Evolutionary conservation across 345 rosid species (phyloP).

Genomic region (Citrus mangshanensis): DNA sequence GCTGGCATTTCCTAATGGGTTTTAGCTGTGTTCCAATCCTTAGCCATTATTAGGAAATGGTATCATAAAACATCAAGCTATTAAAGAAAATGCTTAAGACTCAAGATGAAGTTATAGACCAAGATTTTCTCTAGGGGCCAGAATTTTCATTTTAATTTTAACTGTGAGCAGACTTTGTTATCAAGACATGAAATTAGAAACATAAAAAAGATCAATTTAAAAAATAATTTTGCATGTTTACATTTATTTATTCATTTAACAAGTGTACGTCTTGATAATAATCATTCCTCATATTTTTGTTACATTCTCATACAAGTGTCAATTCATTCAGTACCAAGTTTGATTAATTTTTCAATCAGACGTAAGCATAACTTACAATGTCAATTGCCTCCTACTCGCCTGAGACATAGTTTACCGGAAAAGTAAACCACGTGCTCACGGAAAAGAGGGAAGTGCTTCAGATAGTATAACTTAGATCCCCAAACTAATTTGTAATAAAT

Average conservation of each 20-base stretch:
- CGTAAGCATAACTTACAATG: not conserved
- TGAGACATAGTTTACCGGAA: not conserved
- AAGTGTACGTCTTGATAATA: not conserved
- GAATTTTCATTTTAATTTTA: not conserved
- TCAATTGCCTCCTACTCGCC: not conserved
- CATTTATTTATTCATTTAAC: not conserved
- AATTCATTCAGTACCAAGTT: not conserved
- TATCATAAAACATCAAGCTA: not conserved
- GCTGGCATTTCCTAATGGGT: not conserved
- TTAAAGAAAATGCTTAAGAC: not conserved
- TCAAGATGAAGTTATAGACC: not conserved
- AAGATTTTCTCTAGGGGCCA: not conserved
- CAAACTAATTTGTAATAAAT: not conserved
- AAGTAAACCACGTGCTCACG: not conserved
- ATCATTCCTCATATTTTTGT: not conserved
- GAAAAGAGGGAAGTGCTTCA: not conserved
- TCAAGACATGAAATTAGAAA: not conserved
- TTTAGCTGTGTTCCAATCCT: not conserved
- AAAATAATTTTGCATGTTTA: not conserved
- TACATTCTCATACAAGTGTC: not conserved
- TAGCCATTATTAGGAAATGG: not conserved
- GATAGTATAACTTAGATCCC: not conserved
- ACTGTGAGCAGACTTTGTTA: not conserved
- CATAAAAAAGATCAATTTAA: not conserved
- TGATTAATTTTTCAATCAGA: not conserved